Evolutionary conservation across 1,284 basidiomycete species (phyloP).

Genomic region (Laetiporus sulphureus): DNA sequence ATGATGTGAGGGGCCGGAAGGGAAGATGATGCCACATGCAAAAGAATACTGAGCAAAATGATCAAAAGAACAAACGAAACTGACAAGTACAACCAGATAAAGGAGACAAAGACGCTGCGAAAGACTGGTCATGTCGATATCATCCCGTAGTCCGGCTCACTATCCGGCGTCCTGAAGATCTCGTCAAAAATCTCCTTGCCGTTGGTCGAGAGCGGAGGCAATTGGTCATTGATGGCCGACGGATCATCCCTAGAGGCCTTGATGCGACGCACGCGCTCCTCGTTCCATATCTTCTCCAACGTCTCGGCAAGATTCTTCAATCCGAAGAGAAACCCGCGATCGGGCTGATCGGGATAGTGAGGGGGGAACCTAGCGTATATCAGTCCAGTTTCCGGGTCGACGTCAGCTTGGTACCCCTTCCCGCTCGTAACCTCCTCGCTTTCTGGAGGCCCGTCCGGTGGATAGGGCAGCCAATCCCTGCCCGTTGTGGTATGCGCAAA

Average conservation of each 20-base stretch:
- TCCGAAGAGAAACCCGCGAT: conserved; percentile 92
- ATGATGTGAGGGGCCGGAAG: conserved; percentile 3
- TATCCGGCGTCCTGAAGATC: conserved; percentile 49
- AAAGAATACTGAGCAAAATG: conserved; percentile 1
- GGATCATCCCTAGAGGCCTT: conserved; percentile 59
- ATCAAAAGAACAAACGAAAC: no score
- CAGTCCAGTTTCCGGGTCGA: conserved; percentile 74
- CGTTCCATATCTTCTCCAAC: conserved; percentile 79
- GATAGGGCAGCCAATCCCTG: conserved; percentile 76
- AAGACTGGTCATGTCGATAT: conserved; percentile 50
- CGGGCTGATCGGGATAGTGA: conserved; percentile 81
- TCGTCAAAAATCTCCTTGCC: conserved; percentile 74
- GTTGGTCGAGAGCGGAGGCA: conserved; percentile 57
- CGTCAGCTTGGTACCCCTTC: conserved; percentile 75
- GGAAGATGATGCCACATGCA: conserved; percentile 2
- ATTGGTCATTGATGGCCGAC: conserved; percentile 36
- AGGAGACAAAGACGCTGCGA: conserved; percentile 1
- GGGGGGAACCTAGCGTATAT: conserved; percentile 90
- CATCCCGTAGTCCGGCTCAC: conserved; percentile 64
- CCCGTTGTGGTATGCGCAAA: conserved; percentile 99
- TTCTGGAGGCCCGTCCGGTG: conserved; percentile 32
- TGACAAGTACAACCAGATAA: conserved; percentile 5
- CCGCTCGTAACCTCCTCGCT: conserved; percentile 48
- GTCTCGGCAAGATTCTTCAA: conserved; percentile 75
- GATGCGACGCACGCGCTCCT: conserved; percentile 66